Conservation (phyloP, 2,329 filamentous ascomycete species). For the Diaporthe amygdali region DNA sequence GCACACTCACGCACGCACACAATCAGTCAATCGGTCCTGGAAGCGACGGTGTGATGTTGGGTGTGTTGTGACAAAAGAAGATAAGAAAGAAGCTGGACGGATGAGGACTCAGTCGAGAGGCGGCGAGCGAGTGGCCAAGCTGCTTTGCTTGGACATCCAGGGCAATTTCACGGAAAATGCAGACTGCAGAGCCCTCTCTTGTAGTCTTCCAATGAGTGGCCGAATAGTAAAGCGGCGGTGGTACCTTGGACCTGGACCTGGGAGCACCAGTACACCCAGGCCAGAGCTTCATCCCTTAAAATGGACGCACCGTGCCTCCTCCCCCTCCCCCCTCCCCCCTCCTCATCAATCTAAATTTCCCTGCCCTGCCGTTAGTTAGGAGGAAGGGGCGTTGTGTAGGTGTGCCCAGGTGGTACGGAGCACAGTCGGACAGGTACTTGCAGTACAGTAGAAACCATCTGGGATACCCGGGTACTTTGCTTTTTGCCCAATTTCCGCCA, state of each 20-base stretch:
- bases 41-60: background rate
- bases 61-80: background rate
- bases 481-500: background rate
- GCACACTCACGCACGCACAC: background rate
- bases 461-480: background rate
- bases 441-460: background rate
- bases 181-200: constrained; percentile 7
- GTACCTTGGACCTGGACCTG: background rate
- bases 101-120: background rate
- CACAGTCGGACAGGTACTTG: too few relatives aligned
- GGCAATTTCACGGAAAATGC: constrained; percentile 10
- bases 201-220: constrained; percentile 14
- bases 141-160: background rate
- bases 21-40: background rate
- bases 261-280: background rate
- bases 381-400: constrained; percentile 6
- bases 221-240: background rate
- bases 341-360: constrained; percentile 15
- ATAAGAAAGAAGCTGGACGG: background rate
- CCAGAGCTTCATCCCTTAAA: constrained; percentile 13
- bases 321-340: background rate
- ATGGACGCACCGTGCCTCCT: constrained; percentile 10
- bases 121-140: background rate
- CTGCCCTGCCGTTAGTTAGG: background rate
- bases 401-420: background rate